Percentiles rank a stretch among this genome's conserved stretches.
Conservation (phyloP, 495 filamentous ascomycete species). For the Penicillium cataractarum region DNA sequence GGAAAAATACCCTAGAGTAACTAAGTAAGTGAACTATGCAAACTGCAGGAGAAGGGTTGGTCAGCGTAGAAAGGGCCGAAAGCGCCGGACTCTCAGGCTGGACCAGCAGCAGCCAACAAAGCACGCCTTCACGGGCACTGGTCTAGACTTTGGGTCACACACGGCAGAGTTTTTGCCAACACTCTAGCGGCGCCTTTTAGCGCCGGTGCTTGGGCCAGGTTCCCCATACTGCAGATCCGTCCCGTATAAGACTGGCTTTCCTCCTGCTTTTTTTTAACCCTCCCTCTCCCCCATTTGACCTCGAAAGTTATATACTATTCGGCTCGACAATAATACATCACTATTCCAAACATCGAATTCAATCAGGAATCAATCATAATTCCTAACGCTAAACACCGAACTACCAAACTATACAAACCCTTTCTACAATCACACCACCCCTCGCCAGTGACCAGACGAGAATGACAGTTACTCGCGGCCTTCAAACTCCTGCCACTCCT, state of each 20-base stretch:
- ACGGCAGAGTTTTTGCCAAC: constrained; percentile 20
- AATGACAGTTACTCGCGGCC: constrained; percentile 26
- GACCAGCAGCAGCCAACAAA: constrained; percentile 5
- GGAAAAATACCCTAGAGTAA: not conserved
- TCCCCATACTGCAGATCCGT: constrained; percentile 25
- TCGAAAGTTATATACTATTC: not conserved
- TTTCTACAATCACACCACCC: not conserved
- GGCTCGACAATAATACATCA: not conserved
- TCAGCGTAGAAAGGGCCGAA: not conserved
- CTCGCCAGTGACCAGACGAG: constrained; percentile 2
- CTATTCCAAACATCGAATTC: not conserved
- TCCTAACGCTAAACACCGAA: not conserved
- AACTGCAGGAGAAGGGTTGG: not conserved
- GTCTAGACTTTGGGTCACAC: constrained; percentile 32
- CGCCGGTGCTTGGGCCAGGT: constrained; percentile 25
- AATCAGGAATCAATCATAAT: not conserved
- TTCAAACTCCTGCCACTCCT: constrained; percentile 22
- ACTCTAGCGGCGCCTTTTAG: not conserved
- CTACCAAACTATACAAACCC: not conserved
- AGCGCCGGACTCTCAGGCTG: not conserved
- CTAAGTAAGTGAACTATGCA: not conserved
- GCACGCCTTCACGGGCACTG: constrained; percentile 5
- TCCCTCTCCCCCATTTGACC: constrained; percentile 9
- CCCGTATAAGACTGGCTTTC: constrained; percentile 23
- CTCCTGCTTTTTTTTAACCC: constrained; percentile 8